phyloP scores from a whole-genome alignment of 2,329 filamentous ascomycete genomes.

The Neurospora crassa region DNA sequence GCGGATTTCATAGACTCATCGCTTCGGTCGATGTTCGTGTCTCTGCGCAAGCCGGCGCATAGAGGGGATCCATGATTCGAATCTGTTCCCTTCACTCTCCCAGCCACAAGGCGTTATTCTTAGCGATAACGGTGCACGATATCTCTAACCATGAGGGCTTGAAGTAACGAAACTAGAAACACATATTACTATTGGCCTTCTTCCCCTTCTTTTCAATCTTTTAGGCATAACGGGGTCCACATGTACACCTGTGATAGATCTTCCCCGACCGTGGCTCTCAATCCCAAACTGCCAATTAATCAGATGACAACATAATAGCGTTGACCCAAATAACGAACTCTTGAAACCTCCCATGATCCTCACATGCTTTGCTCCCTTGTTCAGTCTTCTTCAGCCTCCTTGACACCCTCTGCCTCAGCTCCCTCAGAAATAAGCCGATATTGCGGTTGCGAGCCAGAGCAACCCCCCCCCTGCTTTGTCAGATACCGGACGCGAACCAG shows the following conservation, averaged over 20 bases:
- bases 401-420: too few species aligned
- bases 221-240: too few species aligned
- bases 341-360: background rate
- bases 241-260: too few species aligned
- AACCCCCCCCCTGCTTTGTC: too few species aligned
- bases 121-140: background rate
- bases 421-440: slow-evolving; percentile 3
- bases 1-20: background rate
- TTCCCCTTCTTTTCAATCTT: background rate
- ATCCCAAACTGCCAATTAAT: background rate
- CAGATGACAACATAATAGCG: background rate
- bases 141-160: background rate
- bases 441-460: too few species aligned
- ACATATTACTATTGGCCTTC: background rate
- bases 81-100: background rate
- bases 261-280: background rate
- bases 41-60: background rate
- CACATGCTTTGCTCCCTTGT: background rate
- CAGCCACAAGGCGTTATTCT: too few species aligned
- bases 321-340: background rate
- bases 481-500: too few species aligned
- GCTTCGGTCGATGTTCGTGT: background rate
- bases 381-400: background rate
- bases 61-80: background rate
- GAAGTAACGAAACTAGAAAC: background rate